phyloP scores from a whole-genome alignment of 164 flowering plant genomes.

The Magnolia changhungtana region DNA sequence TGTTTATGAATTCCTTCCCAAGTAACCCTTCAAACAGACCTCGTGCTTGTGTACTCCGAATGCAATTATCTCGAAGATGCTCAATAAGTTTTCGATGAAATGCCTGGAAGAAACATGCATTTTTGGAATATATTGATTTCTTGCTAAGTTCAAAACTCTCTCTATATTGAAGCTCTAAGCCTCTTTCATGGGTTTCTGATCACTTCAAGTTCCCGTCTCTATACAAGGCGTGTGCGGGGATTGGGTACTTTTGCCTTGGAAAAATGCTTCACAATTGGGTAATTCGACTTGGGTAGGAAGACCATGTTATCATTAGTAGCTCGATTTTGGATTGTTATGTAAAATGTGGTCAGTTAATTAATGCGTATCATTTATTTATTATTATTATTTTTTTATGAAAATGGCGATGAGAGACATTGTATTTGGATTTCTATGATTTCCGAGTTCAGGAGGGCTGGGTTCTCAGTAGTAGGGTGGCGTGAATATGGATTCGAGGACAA shows the following conservation, averaged over 20 bases:
- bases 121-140: slow-evolving; percentile 56
- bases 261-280: slow-evolving; percentile 37
- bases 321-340: slow-evolving; percentile 42
- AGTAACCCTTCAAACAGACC: slow-evolving; percentile 48
- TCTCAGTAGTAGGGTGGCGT: slow-evolving; percentile 23
- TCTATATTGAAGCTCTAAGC: slow-evolving; percentile 23
- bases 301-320: slow-evolving; percentile 38
- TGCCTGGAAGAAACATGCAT: slow-evolving; percentile 44
- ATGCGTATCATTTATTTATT: slow-evolving; percentile 29
- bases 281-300: slow-evolving; percentile 38
- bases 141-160: slow-evolving; percentile 27
- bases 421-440: slow-evolving; percentile 54
- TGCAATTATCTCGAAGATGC: slow-evolving; percentile 30
- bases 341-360: slow-evolving; percentile 31
- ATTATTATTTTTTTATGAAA: slow-evolving; percentile 5
- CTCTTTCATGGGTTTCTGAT: slow-evolving; percentile 30
- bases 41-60: slow-evolving; percentile 38
- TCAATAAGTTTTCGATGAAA: slow-evolving; percentile 37
- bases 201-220: slow-evolving; percentile 46
- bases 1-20: slow-evolving; percentile 28
- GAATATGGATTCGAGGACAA: slow-evolving; percentile 35
- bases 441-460: slow-evolving; percentile 40
- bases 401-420: slow-evolving; percentile 34
- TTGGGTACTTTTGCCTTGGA: not conserved
- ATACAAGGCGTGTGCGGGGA: slow-evolving; percentile 31